Base-by-base conservation (phyloP, 139 green algal species). In the Mychonastes homosphaera region DNA sequence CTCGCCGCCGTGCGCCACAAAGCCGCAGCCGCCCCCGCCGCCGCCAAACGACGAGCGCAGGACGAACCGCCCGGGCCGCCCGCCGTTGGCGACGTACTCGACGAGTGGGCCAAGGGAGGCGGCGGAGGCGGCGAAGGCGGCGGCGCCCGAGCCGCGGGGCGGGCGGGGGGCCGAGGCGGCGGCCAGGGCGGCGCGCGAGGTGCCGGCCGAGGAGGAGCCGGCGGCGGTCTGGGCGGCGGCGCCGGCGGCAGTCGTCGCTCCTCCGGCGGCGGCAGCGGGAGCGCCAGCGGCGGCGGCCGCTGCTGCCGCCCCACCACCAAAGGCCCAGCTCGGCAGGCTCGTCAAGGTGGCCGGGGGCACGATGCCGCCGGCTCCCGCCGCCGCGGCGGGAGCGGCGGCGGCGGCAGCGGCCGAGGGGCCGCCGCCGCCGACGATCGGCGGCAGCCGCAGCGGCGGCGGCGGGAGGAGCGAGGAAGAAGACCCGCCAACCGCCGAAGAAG, bases 11-110 rank as follows among this genome's bases (percentile, higher is more conserved):
- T 70, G 72, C 30, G 87, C 80, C 38, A 96, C 80, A 64, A 96
- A 96, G 30, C 38, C 62, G 26, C 69, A 96, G 30, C 38, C 62
- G 26, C 69, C 49, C 39, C 62, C 56, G 41, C 58, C 73, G 33
- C 88, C 88, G 2, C 88, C 88, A 65, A 96, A 89, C 65, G 78
- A 84, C 38, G 82, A 86, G 30, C 87, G 78, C 62, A 95, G 84
- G 24, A 95, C 85, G 72, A 82, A 95, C 16, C 85, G 72, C 6
- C 81, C 77, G 32, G 73, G 70, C 46, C 49, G 36, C 21, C 67
- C 69, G 3, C 64, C 68, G 33, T 69, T 72, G 18, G 63, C 69
- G 6, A 41, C 45, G 53, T 76, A 83, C 59, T 76, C 62, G 9
- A 57, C 40, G 15, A 66, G 41, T 48, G 54, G 35, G 38, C 43